Percentiles rank a stretch among this genome's conserved stretches.
phyloP scores from a whole-genome alignment of 805 yeast species.

The Wickerhamiella allomyrinae region DNA sequence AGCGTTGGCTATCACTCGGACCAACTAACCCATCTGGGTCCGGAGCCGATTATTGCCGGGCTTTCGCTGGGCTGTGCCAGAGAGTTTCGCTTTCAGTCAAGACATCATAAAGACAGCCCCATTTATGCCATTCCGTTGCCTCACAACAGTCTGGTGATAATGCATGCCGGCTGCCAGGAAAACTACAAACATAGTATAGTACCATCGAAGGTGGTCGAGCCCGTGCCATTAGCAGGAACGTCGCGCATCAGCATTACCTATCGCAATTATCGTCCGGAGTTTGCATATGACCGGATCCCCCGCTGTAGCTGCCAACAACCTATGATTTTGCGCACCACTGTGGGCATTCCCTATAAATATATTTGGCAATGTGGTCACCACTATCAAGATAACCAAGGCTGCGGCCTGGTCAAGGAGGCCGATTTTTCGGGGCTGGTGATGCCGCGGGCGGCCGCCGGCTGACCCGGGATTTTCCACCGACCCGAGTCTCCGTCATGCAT shows the following conservation, averaged over 20 bases:
- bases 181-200: conserved; percentile 54
- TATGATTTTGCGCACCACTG: conserved; percentile 46
- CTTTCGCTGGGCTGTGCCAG: conserved; percentile 56
- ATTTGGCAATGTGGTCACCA: conserved; percentile 49
- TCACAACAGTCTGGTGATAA: conserved; percentile 53
- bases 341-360: conserved; percentile 34
- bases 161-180: conserved; percentile 75
- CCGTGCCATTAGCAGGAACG: conserved; percentile 37
- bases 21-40: conserved; percentile 56
- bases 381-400: conserved; percentile 17
- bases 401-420: conserved; percentile 11
- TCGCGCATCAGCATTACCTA: conserved; percentile 52
- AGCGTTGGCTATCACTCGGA: conserved; percentile 68
- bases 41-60: conserved; percentile 53
- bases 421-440: no score
- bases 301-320: conserved; percentile 31
- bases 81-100: conserved; percentile 41
- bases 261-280: conserved; percentile 35
- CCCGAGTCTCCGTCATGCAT: background rate
- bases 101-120: conserved; percentile 20
- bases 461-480: background rate
- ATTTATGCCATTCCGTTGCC: conserved; percentile 46
- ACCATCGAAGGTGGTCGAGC: conserved; percentile 27
- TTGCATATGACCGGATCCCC: conserved; percentile 25
- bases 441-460: background rate